Base-by-base conservation (phyloP, 1,284 basidiomycete genomes). In the Vanrija sp. region DNA sequence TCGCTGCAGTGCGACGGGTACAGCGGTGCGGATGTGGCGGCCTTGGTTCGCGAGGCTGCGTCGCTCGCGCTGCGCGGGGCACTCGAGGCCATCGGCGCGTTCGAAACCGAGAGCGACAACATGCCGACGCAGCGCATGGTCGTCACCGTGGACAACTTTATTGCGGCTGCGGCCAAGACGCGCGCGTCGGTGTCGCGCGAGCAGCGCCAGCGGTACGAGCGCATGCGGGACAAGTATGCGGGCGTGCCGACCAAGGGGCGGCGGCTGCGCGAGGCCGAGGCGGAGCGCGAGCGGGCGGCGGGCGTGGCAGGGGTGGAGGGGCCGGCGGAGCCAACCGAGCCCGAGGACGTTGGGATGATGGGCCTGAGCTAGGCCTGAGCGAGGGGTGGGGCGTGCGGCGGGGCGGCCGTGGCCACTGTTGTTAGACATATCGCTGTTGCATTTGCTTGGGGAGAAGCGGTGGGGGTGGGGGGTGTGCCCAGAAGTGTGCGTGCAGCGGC, bases 1-100 rank as follows among this genome's bases (percentile, higher is more conserved):
- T 62, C 53, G 27, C 82, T 82, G n/a, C 71, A 76, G 24, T 89
- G 88, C 62, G 88, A 90, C 47, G 90, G 89, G 16, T 93, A 90
- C 71, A 89, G 86, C 61, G 93, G 92, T 5, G 93, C 92, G 0
- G 92, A 96, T 75, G 77, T 96, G 5, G 88, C 89, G 1, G 84
- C 90, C 1, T 76, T 95, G 31, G 88, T 94, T 4, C 78, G 92
- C 39, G 93, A 98, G 73, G 92, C 95, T 1, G 92, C 90, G 0
- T 90, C 95, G 2, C 78, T 82, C 16, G 92, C 95, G 0, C 77
- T 98, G 31, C 80, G 84, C 46, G 81, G 86, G 1, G 83, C 85
- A 4, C 73, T 93, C 35, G 86, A 87, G 19, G 75, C 79, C 22
- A 75, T 89, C 37, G 79, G 86, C 49, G 69, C 71, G 3, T 75